These are phyloP conservation scores for Trichosanthes truncata DNA, from an alignment of 306 rosid species.

Conservation along the genomic window DNA sequence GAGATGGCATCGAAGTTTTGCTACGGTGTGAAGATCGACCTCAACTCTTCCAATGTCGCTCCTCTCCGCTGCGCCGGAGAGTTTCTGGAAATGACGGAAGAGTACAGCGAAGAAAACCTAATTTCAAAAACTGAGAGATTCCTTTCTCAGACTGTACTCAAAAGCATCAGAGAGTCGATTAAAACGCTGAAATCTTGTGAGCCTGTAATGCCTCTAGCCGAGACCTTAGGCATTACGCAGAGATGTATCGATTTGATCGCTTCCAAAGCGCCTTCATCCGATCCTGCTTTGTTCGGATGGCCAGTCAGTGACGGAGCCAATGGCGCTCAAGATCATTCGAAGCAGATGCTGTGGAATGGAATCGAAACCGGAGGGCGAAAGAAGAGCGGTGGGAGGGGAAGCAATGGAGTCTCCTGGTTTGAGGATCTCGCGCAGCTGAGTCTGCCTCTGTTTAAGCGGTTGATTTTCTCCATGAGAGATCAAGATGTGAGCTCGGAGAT, in stretches of 20 bases:
- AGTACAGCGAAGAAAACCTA: constrained; percentile 76
- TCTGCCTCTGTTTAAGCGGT: constrained; percentile 53
- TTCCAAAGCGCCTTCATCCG: constrained; percentile 50
- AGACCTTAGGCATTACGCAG: constrained; percentile 48
- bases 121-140: constrained; percentile 71
- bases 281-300: constrained; percentile 78
- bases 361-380: constrained; percentile 45
- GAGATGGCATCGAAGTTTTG: constrained; percentile 91
- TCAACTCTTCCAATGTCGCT: constrained; percentile 63
- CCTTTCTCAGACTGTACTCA: constrained; percentile 54
- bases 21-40: constrained; percentile 82
- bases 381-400: constrained; percentile 23
- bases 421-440: constrained; percentile 63
- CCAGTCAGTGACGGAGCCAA: constrained; percentile 40
- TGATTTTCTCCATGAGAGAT: constrained; percentile 50
- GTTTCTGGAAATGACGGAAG: constrained; percentile 85
- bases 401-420: constrained; percentile 51
- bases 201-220: constrained; percentile 48
- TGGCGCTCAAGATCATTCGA: constrained; percentile 28
- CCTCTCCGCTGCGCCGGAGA: constrained; percentile 95
- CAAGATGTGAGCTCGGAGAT: constrained; percentile 47
- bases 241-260: constrained; percentile 58
- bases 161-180: constrained; percentile 59
- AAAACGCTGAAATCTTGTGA: constrained; percentile 79
- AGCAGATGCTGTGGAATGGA: constrained; percentile 58